These are phyloP conservation scores for Crithidia bombi DNA, from an alignment of 208 protist genomes.

Conservation along the genomic window DNA sequence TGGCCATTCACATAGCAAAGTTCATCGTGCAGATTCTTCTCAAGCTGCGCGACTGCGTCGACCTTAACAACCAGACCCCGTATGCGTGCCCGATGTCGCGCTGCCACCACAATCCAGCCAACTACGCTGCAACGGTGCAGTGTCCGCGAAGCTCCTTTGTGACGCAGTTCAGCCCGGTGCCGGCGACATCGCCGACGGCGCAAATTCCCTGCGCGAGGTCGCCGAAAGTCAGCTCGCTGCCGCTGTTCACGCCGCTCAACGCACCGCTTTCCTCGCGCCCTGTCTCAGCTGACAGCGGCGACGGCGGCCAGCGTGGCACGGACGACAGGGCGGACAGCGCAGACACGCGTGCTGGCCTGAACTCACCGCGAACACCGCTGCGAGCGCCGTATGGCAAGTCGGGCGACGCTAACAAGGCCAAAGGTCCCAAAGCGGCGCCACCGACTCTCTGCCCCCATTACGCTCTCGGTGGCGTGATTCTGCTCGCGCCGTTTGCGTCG, in stretches of 20 bases:
- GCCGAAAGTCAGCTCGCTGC: not conserved
- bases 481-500: slow-evolving; percentile 44
- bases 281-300: not conserved
- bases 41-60: slow-evolving; percentile 19
- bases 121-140: slow-evolving; percentile 1
- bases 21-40: slow-evolving; percentile 41
- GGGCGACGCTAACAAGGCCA: not conserved
- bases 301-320: not conserved
- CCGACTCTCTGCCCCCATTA: slow-evolving; percentile 37
- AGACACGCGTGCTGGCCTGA: not conserved
- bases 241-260: slow-evolving; percentile 1
- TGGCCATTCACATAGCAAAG: slow-evolving; percentile 43
- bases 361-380: not conserved
- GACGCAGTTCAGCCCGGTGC: slow-evolving; percentile 7
- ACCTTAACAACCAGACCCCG: slow-evolving; percentile 11
- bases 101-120: not conserved
- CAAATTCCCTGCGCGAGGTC: not conserved
- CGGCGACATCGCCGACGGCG: slow-evolving; percentile 8
- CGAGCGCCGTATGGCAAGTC: slow-evolving; percentile 21
- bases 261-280: not conserved
- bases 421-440: not conserved
- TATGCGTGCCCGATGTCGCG: slow-evolving; percentile 29
- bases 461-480: slow-evolving; percentile 47
- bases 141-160: slow-evolving; percentile 13
- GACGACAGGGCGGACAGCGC: not conserved